Evolutionary conservation across 176 grass and related monocot species (phyloP), one percentile per base, ranked within the genome.

Genomic region (Lolium perenne): DNA sequence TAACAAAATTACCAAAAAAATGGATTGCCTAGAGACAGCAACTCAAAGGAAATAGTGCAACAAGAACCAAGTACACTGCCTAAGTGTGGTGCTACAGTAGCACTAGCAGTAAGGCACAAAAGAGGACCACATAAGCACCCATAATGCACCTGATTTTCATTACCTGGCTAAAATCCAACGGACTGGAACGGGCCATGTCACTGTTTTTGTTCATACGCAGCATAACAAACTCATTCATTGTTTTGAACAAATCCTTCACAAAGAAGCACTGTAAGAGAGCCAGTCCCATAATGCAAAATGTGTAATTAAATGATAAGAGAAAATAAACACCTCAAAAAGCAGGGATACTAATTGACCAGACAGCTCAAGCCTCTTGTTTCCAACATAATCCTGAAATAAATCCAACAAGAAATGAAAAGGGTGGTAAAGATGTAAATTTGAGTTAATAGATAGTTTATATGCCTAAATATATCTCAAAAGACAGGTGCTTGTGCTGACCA

Each of bases 241-340:
- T 89, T 93, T 95, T 98, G 90, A 98, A 98, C 57, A 98, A 86
- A 95, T 98, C 96, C 96, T 98, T 90, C 65, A 79, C 10, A 63
- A 78, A 79, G n/a, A 67, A 83, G 63, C n/a, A 83, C 22, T 8
- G 45, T 84, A 11, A 79, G 77, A 72, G 48, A 17, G 21, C 15
- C 2, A 54, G 25, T 74, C 73, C 49, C 73, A 62, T 73, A 53
- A 53, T 47, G 29, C 41, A 78, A 54, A 55, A 11, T 4, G 77
- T 75, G 11, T 67, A 78, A 49, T 78, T 2, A 83, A 79, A 74
- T 76, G n/a, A 45, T 56, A 61, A 22, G 41, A 41, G 17, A 72
- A 78, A 87, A 75, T 65, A 71, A 80, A 75, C 8, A 95, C 96
- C 96, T 98, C 96, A 83, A 98, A 98, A 69, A 98, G 93, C 50